phyloP scores from a whole-genome alignment of 306 rosid species.

The Morella rubra region DNA sequence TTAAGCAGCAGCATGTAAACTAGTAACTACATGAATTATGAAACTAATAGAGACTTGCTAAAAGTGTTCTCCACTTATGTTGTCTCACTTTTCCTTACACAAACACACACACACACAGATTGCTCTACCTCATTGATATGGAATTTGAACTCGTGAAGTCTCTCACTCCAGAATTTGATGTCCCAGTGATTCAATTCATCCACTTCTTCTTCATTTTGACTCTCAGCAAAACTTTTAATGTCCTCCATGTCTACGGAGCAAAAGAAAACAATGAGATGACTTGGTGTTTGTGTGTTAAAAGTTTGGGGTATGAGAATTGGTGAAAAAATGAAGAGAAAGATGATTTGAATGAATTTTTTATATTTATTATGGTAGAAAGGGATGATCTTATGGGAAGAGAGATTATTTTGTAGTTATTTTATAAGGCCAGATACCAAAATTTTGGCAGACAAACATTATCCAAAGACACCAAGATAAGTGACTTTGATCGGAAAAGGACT shows the following conservation, averaged over 20 bases:
- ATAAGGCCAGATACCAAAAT: no score
- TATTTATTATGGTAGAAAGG: no score
- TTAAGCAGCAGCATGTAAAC: neutral
- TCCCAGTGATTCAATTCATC: conserved; percentile 83
- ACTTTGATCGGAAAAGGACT: neutral
- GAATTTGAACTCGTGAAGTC: conserved; percentile 88
- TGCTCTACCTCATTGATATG: conserved; percentile 80
- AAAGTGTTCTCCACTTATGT: conserved; percentile 6
- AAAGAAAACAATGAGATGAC: conserved; percentile 10
- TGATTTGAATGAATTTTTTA: no score
- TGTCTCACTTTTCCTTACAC: neutral
- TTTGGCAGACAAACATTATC: no score
- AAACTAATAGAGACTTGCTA: neutral
- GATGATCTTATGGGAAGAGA: no score
- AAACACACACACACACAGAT: neutral
- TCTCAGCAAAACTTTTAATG: conserved; percentile 62
- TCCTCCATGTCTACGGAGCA: conserved; percentile 68
- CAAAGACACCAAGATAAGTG: no score
- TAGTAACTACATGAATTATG: neutral
- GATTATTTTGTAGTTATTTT: no score
- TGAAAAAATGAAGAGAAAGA: no score
- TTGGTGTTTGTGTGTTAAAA: no score
- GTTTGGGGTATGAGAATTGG: no score
- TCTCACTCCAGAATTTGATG: conserved; percentile 92
- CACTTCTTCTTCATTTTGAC: conserved; percentile 70